Evolutionary conservation across 768 basidiomycete genomes (phyloP), one percentile per base, ranked within the genome.

Genomic region (Termitomyces sp.): DNA sequence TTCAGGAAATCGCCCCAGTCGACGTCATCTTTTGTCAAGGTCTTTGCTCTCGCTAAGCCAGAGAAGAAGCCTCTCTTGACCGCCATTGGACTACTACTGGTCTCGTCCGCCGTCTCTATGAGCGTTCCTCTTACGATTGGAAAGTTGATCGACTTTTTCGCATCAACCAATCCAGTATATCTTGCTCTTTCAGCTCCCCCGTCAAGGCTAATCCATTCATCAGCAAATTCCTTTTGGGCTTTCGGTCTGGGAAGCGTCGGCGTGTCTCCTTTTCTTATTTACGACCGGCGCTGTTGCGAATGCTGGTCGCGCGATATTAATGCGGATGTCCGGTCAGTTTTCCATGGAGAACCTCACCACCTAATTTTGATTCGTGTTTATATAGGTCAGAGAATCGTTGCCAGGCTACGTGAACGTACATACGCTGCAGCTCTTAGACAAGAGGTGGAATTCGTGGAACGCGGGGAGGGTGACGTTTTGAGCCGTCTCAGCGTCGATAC

Each of bases 81-180:
- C 40, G 94, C 94, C 7, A 75, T 94, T 43, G 89, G 88, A 0
- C 71, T 96, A 58, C 77, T 98, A 7, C 68, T 95, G 15, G 78
- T 93, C n/a, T 96, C 94, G 0, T 92, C 93, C 9, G 76, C 88
- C 3, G 91, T 99, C 20, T 90, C 92, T 3, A 89, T 98, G 86
- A 89, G 88, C 59, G 81, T 98, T 12, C 96, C 96, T 0, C 84
- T 97, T 62, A 94, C 94, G 1, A 87, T 98, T 63, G 96, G 96
- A 10, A 91, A 85, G 67, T 76, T 98, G 49, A 97, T 99, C 57
- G 95, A 98, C 72, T 94, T 89, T 73, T 98, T 97, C 70, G 85
- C 89, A 0, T 74, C 85, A 7, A 60, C 79, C 1, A 78, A 81
- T 60, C 84, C 85, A n/a, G 92, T 94, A 65, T 58, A 84, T 75